phyloP scores from a whole-genome alignment of 139 green algal species.

The Desmodesmus armatus region DNA sequence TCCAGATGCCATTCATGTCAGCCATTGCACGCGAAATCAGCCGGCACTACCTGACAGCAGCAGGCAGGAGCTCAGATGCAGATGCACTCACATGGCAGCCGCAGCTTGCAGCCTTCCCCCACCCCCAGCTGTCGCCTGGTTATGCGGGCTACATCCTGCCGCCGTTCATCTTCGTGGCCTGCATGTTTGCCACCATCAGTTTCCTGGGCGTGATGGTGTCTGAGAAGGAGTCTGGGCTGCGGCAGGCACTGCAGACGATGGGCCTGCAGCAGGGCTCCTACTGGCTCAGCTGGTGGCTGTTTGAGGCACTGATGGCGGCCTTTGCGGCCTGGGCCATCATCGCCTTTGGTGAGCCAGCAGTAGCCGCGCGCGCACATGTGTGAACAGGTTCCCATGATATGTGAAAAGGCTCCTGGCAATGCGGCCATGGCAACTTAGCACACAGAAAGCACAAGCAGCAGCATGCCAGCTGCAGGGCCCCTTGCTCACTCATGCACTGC shows the following conservation, averaged over 20 bases:
- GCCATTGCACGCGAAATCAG: conserved; percentile 81
- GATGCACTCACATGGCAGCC: conserved; percentile 61
- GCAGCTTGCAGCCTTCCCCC: conserved; percentile 74
- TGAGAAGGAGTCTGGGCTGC: conserved; percentile 82
- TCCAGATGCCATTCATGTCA: conserved; percentile 82
- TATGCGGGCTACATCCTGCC: conserved; percentile 79
- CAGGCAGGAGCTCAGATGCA: conserved; percentile 53
- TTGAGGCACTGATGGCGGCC: conserved; percentile 62
- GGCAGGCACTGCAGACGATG: conserved; percentile 88
- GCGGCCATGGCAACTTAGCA: neutral
- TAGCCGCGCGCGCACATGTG: no score
- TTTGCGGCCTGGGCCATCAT: conserved; percentile 76
- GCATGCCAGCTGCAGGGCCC: neutral
- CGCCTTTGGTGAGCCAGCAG: conserved; percentile 39
- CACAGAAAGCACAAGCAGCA: neutral
- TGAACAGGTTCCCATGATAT: no score
- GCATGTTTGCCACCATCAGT: conserved; percentile 92
- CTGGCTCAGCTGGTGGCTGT: conserved; percentile 88
- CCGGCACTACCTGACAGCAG: conserved; percentile 50
- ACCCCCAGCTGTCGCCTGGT: conserved; percentile 80
- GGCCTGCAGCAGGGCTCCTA: conserved; percentile 89
- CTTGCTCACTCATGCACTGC: neutral
- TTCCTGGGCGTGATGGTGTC: conserved; percentile 71
- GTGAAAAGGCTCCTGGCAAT: no score
- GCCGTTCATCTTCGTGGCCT: conserved; percentile 93